Percentiles rank a stretch among this genome's conserved stretches.
These are phyloP conservation scores for sunflower (Helianthus annuus) DNA, from an alignment of 129 eudicot species.

Conservation along the genomic window HanXRQr2.0-SUNRISE NC_035438.2:22983309-22983808, in stretches of 20 bases:
- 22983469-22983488: background rate
- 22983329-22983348: conserved; percentile 14
- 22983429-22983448: background rate
- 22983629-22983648: conserved; percentile 16
- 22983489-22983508: conserved; percentile 4
- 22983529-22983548: conserved; percentile 94
- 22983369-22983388: conserved; percentile 81
- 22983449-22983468: conserved; percentile 10
- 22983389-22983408: conserved; percentile 73
- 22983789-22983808: conserved; percentile 2
- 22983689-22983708: conserved; percentile 89
- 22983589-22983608: conserved; percentile 16
- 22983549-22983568: conserved; percentile 98
- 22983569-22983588: conserved; percentile 93
- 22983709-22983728: conserved; percentile 96
- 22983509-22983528: conserved; percentile 16
- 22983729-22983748: conserved; percentile 97
- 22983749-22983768: conserved; percentile 95
- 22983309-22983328: conserved; percentile 3
- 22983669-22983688: conserved; percentile 93
- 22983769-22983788: conserved; percentile 74
- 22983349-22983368: conserved; percentile 48
- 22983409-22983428: conserved; percentile 3
- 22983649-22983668: conserved; percentile 33
- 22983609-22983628: background rate